Base-by-base conservation (phyloP, 1,284 basidiomycete species). In the Apiotrichum mycotoxinovorans region DNA sequence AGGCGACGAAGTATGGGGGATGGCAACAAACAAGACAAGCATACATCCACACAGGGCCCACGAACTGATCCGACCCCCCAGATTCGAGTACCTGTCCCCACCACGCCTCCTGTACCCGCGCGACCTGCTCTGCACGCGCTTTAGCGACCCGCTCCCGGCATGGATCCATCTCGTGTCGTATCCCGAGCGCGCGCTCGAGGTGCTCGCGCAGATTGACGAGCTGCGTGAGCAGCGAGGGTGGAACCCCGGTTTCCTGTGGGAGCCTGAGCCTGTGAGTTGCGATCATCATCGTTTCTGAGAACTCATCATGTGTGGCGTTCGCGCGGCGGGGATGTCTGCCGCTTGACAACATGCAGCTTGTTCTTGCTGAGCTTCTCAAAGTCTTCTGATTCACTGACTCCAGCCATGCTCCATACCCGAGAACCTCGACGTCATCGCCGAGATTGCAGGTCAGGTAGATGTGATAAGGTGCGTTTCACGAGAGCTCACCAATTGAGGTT, bases 91-190 rank as follows among this genome's bases (percentile, higher is more conserved):
- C 58, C 63, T 73, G 20, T 59, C 65, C 1, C 34, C 52, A 4
- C 71, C 70, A 0, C 26, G 66, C 3, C 56, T 69, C 10, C 50
- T 68, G 23, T 64, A 62, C 0, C 73, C 72, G 1, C 23, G 37
- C 5, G 63, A 62, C 30, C 50, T 71, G 12, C 43, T 58, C n/a
- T 52, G 34, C 11, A 65, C 66, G 1, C 45, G 50, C 0, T 64
- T 65, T 22, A 27, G 34, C 0, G 20, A 61, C 20, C 63, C 45
- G 1, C 50, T 65, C 18, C 70, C 71, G 2, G 54, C 48, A 1
- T 60, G 63, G 30, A 56, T 73, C 10, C 73, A 75, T 33, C 63
- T 72, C 38, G 67, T 73, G 26, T 70, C 72, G 1, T 66, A 57
- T 10, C 63, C 61, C 5, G 60, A 56, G 15, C 61, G 72, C 3